These are phyloP conservation scores for Gyrodon lividus DNA, from an alignment of 768 basidiomycete species.

Conservation along the genomic window DNA sequence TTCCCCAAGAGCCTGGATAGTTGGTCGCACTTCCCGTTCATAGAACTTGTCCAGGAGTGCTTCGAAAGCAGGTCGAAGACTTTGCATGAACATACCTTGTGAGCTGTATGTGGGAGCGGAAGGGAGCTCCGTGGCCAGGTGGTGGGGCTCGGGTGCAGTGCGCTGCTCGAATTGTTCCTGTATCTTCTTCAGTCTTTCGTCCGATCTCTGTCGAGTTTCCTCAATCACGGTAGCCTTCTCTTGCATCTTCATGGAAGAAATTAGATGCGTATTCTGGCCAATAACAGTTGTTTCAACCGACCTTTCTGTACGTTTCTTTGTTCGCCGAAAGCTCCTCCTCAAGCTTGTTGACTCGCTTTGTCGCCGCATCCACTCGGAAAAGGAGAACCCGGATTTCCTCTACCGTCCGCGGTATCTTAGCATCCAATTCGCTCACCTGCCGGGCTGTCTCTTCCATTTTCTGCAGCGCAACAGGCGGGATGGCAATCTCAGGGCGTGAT, in stretches of 20 bases:
- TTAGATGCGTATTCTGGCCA: background rate
- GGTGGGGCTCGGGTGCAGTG: conserved; percentile 7
- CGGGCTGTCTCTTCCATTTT: conserved; percentile 19
- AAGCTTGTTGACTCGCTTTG: conserved; percentile 17
- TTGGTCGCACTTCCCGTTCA: conserved; percentile 19
- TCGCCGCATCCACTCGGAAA: conserved; percentile 20
- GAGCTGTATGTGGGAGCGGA: background rate
- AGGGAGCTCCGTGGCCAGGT: background rate
- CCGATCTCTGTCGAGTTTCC: conserved; percentile 11
- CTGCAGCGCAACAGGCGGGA: conserved; percentile 16
- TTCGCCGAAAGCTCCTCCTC: conserved; percentile 21
- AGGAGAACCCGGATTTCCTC: conserved; percentile 28
- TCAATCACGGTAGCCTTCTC: conserved; percentile 14
- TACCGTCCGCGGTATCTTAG: conserved; percentile 22
- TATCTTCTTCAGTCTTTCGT: conserved; percentile 16
- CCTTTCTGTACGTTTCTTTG: conserved; percentile 19
- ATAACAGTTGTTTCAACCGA: conserved; percentile 1
- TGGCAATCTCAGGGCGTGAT: conserved; percentile 17
- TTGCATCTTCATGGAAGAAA: conserved; percentile 15
- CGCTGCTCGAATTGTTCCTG: conserved; percentile 17
- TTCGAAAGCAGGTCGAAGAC: conserved; percentile 20
- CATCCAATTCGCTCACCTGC: conserved; percentile 20
- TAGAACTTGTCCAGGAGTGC: conserved; percentile 22
- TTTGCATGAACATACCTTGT: conserved; percentile 17
- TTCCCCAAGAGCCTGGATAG: conserved; percentile 13